Percentiles rank a stretch among this genome's conserved stretches.
Evolutionary conservation across 352 stramenopile species (phyloP).

Genomic region (Phytophthora cajani): DNA sequence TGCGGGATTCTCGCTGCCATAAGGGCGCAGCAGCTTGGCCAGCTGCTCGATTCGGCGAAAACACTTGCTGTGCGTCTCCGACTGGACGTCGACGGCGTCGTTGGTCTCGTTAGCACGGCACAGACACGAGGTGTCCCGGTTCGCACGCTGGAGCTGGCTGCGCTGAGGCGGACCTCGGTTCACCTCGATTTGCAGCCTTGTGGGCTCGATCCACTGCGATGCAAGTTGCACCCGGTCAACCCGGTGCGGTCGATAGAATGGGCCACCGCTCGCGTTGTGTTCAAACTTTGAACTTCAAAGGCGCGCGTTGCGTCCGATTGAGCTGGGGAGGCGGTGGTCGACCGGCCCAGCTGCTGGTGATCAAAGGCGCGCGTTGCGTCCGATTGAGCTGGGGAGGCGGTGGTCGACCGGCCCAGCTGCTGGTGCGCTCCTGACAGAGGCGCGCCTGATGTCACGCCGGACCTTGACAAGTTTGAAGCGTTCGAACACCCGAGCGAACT

Average conservation of each 20-base stretch:
- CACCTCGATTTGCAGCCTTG: conserved; percentile 11
- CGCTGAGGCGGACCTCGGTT: conserved; percentile 3
- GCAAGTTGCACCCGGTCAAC: no score
- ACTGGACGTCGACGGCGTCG: background rate
- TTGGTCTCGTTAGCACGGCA: background rate
- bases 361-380: background rate
- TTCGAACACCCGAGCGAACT: background rate
- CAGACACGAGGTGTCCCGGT: conserved; percentile 14
- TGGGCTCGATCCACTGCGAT: background rate
- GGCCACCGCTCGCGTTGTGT: no score
- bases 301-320: background rate
- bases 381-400: background rate
- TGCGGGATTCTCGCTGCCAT: background rate
- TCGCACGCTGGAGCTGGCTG: conserved; percentile 9
- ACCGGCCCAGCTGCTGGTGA: background rate
- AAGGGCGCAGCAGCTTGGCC: background rate
- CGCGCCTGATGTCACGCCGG: background rate
- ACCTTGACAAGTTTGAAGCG: background rate
- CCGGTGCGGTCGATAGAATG: no score
- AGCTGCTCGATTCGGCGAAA: conserved; percentile 9
- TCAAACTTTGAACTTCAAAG: no score
- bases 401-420: background rate
- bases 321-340: background rate
- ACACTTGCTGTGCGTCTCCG: conserved; percentile 2
- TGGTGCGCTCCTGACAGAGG: background rate